A percentile compares a stretch with the other conserved stretches of the same genome.
These are phyloP conservation scores for Simmondsia chinensis DNA, from an alignment of 148 eudicot species.

Conservation along the genomic window DNA sequence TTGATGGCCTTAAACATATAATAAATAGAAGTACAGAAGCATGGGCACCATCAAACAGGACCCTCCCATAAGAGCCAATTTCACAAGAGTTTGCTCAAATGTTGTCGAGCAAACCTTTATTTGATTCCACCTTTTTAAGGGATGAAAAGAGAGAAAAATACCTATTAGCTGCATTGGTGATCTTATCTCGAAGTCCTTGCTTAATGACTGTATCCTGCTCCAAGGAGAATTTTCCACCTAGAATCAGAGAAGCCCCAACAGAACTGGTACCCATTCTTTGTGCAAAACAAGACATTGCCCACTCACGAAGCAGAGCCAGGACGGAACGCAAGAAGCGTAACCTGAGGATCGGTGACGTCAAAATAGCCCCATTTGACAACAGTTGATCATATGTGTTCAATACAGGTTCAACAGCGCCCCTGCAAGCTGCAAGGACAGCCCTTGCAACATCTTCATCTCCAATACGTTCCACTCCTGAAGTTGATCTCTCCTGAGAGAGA, in stretches of 20 bases:
- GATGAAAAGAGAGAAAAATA: constrained; percentile 5
- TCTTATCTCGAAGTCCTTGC: constrained; percentile 87
- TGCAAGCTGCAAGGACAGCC: constrained; percentile 89
- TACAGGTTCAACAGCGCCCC: constrained; percentile 86
- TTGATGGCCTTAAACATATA: too few relatives aligned
- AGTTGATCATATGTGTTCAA: constrained; percentile 77
- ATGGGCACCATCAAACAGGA: too few relatives aligned
- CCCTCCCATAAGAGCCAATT: too few relatives aligned
- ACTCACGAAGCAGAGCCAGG: constrained; percentile 71
- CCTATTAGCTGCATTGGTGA: constrained; percentile 94
- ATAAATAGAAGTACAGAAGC: too few relatives aligned
- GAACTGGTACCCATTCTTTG: constrained; percentile 76
- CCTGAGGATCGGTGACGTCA: constrained; percentile 67
- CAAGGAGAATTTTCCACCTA: constrained; percentile 55
- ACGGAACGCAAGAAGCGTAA: constrained; percentile 83
- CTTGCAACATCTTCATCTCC: constrained; percentile 91
- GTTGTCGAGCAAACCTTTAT: background rate
- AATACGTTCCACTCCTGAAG: constrained; percentile 63
- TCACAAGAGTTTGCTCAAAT: background rate
- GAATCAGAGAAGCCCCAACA: constrained; percentile 83
- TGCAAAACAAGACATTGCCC: constrained; percentile 77
- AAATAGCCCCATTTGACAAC: constrained; percentile 69
- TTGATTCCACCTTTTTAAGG: background rate
- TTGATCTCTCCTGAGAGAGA: constrained; percentile 48
- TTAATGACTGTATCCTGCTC: constrained; percentile 52